Evolutionary conservation across 257 asterid species (phyloP), one percentile per base, ranked within the genome.

Genomic region (Nicotiana noctiflora): DNA sequence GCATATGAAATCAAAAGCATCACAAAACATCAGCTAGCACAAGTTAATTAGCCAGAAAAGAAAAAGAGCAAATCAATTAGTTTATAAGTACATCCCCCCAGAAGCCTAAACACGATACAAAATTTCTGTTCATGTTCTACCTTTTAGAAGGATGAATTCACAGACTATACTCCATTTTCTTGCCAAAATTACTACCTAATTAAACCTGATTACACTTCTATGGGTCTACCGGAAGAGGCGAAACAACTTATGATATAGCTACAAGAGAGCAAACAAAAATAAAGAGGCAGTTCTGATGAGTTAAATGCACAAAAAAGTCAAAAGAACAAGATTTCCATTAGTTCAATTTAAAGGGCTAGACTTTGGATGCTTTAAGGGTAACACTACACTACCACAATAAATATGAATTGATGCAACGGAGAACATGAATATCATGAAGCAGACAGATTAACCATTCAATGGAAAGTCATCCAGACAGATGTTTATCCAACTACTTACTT

Each of bases 401-500:
- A 21, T 70, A 21, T 12, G 3, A 68, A 68, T 13, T 68, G 31
- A 68, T n/a, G 55, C 32, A 68, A 67, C 32, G 5, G n/a, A 11
- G 3, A 23, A 66, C 19, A 44, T 70, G 19, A 40, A 68, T 18
- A 13, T 70, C 57, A 53, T 70, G 57, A 19, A 72, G 78, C 40
- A 46, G 15, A 72, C 60, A 46, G 59, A 72, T 10, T 46, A 46
- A 64, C 49, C 14, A 21, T 72, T 40, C 31, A 34, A 6, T 6
- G 14, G 23, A 44, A 14, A 8, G 40, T 44, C 21, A 44, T 32
- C 7, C 19, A 17, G 32, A 23, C 7, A 46, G 57, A 72, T 4
- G 14, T 23, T 49, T 23, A 49, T 46, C n/a, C 4, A 72, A 80
- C 67, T 18, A 86, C 99, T 90, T 90, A 96, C 99, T 96, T 96